These are phyloP conservation scores for Scedosporium apiospermum DNA, from an alignment of 2,329 filamentous ascomycete species.

Conservation along the genomic window DNA sequence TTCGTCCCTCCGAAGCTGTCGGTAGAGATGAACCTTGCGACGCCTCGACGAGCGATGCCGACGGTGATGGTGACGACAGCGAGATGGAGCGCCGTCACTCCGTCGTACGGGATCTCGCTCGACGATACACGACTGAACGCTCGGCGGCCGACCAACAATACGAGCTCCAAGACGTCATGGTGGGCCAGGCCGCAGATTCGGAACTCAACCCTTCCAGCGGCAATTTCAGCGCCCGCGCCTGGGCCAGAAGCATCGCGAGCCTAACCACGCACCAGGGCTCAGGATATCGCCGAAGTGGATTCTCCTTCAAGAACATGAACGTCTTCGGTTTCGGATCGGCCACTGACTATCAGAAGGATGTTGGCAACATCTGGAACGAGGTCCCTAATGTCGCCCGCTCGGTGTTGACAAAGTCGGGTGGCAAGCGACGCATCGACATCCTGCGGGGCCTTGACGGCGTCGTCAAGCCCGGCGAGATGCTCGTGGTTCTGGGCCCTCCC, in stretches of 20 bases:
- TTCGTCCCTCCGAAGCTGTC: too few species aligned
- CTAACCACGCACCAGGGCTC: slow-evolving; percentile 15
- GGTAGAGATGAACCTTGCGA: too few species aligned
- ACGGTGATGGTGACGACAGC: too few species aligned
- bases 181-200: slow-evolving; percentile 20
- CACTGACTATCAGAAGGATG: slow-evolving; percentile 37
- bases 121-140: slow-evolving; percentile 38
- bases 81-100: slow-evolving; percentile 42
- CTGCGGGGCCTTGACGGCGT: slow-evolving; percentile 58
- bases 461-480: slow-evolving; percentile 63
- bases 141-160: slow-evolving; percentile 23
- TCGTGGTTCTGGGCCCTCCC: slow-evolving; percentile 65
- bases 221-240: slow-evolving; percentile 39
- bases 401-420: neutral
- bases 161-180: neutral
- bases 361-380: slow-evolving; percentile 23
- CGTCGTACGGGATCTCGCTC: slow-evolving; percentile 43
- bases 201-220: slow-evolving; percentile 36
- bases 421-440: slow-evolving; percentile 54
- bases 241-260: slow-evolving; percentile 19
- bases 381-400: slow-evolving; percentile 10
- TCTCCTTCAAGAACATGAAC: slow-evolving; percentile 36
- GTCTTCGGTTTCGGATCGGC: slow-evolving; percentile 36
- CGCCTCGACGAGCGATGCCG: too few species aligned
- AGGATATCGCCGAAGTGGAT: slow-evolving; percentile 18